Evolutionary conservation across 805 yeast genomes (phyloP).

Genomic region (Tetrapisispora namnaoensis): DNA sequence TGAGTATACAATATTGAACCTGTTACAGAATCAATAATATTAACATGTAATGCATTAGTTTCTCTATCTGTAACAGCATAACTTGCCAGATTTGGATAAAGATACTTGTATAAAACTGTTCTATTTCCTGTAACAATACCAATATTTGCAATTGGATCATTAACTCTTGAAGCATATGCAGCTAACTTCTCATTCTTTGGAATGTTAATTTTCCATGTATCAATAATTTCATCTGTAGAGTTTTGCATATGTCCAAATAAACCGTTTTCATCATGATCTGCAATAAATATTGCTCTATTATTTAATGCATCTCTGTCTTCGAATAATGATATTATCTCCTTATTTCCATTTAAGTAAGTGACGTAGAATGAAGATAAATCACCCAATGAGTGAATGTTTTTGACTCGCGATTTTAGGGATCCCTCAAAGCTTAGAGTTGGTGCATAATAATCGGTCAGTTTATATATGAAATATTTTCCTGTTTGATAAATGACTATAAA

Average conservation of each 20-base stretch:
- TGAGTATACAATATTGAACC: conserved; percentile 50
- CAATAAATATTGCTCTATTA: conserved; percentile 10
- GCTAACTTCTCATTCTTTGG: conserved; percentile 31
- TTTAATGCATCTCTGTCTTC: conserved; percentile 4
- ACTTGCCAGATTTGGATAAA: conserved; percentile 58
- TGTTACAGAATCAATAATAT: conserved; percentile 55
- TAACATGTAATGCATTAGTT: conserved; percentile 33
- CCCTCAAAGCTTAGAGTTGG: conserved; percentile 3
- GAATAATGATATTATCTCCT: conserved; percentile 6
- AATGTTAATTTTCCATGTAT: conserved; percentile 34
- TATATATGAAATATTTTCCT: conserved; percentile 21
- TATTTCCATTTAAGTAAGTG: conserved; percentile 9
- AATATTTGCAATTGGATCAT: conserved; percentile 41
- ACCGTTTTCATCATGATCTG: conserved; percentile 13
- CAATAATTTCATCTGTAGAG: conserved; percentile 12
- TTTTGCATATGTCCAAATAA: conserved; percentile 21
- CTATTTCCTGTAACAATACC: conserved; percentile 65
- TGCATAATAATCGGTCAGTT: neutral
- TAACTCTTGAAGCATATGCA: conserved; percentile 32
- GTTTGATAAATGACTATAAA: conserved; percentile 20
- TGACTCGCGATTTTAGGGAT: neutral
- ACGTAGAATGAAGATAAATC: conserved; percentile 10
- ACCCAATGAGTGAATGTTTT: conserved; percentile 2
- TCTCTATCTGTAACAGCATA: conserved; percentile 35
- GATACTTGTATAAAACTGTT: conserved; percentile 71